Evolutionary conservation across 768 basidiomycete genomes (phyloP).

Genomic region (Lentinula guzmanii): DNA sequence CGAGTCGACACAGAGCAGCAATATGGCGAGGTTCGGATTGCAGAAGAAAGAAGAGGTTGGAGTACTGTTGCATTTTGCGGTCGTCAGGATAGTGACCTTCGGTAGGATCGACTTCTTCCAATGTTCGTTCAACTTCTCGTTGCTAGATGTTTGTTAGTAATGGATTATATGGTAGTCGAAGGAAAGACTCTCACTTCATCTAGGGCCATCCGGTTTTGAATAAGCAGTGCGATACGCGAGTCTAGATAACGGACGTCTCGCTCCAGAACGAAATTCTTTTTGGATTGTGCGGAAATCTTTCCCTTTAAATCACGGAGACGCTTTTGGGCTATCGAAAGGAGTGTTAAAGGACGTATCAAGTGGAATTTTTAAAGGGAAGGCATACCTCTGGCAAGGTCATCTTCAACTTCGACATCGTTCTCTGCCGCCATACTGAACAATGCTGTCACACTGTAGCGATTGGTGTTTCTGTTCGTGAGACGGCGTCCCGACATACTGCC

Average conservation of each 20-base stretch:
- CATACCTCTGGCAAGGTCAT: slow-evolving; percentile 88
- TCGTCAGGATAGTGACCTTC: slow-evolving; percentile 94
- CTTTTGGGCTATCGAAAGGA: slow-evolving; percentile 72
- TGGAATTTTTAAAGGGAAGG: background rate
- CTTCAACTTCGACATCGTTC: slow-evolving; percentile 96
- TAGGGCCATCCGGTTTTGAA: slow-evolving; percentile 96
- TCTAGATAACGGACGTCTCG: slow-evolving; percentile 98
- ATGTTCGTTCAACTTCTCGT: slow-evolving; percentile 90
- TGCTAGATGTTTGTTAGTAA: slow-evolving; percentile 46
- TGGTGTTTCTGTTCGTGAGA: slow-evolving; percentile 88
- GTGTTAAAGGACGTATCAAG: background rate
- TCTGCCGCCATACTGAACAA: slow-evolving; percentile 98
- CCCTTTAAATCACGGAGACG: slow-evolving; percentile 93
- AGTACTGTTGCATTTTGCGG: slow-evolving; percentile 90
- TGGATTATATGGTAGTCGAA: background rate
- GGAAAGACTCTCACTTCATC: slow-evolving; percentile 66
- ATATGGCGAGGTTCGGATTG: slow-evolving; percentile 98
- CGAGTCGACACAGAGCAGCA: slow-evolving; percentile 92
- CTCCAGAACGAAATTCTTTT: slow-evolving; percentile 99
- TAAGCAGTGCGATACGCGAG: slow-evolving; percentile 92
- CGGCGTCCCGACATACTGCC: slow-evolving; percentile 64
- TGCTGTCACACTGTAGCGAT: slow-evolving; percentile 93
- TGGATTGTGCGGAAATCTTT: slow-evolving; percentile 96
- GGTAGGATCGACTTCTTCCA: slow-evolving; percentile 92
- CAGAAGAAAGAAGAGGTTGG: slow-evolving; percentile 97